Evolutionary conservation across 805 yeast species (phyloP).

Genomic region (Wickerhamomyces silvicola): DNA sequence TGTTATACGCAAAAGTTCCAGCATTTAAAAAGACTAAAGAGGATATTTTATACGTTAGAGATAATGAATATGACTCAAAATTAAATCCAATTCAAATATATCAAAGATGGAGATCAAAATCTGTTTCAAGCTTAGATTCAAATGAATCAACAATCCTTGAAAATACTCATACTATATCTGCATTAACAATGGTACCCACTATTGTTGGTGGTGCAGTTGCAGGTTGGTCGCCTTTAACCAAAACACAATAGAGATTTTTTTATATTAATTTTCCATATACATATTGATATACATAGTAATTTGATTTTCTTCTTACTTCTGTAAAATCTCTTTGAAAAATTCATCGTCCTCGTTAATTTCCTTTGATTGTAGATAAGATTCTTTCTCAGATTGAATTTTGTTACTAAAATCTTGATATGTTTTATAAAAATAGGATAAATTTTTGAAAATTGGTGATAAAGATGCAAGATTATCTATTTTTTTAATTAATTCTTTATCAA

Average conservation of each 20-base stretch:
- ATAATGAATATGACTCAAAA: constrained; percentile 13
- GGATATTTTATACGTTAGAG: constrained; percentile 22
- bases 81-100: constrained; percentile 21
- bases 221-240: constrained; percentile 34
- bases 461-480: constrained; percentile 43
- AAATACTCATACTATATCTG: constrained; percentile 28
- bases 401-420: constrained; percentile 43
- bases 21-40: constrained; percentile 27
- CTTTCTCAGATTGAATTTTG: constrained; percentile 32
- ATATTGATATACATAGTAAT: not conserved
- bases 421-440: constrained; percentile 43
- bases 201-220: constrained; percentile 54
- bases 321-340: constrained; percentile 12
- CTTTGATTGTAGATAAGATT: constrained; percentile 26
- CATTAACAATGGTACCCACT: constrained; percentile 46
- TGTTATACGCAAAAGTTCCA: constrained; percentile 23
- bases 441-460: constrained; percentile 47
- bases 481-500: constrained; percentile 30
- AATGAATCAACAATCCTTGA: constrained; percentile 8
- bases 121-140: constrained; percentile 9
- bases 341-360: constrained; percentile 19
- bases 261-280: not conserved
- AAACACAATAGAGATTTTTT: not conserved
- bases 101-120: constrained; percentile 18
- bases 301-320: not conserved